A percentile compares a stretch with the other conserved stretches of the same genome.
phyloP scores from a whole-genome alignment of 164 flowering plant species.

The Akebia trifoliata region DNA sequence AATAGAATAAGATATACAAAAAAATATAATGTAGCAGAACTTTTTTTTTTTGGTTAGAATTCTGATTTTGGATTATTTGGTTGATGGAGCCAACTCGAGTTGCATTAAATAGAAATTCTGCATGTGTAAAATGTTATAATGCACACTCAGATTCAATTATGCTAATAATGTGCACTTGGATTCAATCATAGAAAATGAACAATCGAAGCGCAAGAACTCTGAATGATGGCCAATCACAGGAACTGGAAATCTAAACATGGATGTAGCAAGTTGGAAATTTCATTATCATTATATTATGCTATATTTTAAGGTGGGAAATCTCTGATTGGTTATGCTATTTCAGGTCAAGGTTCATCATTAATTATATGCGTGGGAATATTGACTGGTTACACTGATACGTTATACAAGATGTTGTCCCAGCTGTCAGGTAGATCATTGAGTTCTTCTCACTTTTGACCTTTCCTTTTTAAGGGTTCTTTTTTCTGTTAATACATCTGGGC shows the following conservation, averaged over 20 bases:
- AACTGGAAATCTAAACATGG: background rate
- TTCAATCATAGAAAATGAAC: background rate
- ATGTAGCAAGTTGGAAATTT: background rate
- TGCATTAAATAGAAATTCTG: no score
- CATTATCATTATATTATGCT: background rate
- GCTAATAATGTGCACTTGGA: background rate
- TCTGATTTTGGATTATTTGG: no score
- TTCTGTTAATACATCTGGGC: no score
- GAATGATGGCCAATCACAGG: background rate
- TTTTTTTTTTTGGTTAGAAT: no score
- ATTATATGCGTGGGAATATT: constrained; percentile 87
- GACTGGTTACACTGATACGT: constrained; percentile 87
- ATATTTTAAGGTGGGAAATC: background rate
- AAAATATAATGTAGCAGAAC: no score
- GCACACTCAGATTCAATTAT: background rate
- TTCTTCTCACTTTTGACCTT: no score
- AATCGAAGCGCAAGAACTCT: background rate
- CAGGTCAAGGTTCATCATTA: constrained; percentile 97
- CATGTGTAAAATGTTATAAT: background rate
- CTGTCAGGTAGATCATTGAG: constrained; percentile 69
- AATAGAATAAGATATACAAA: no score
- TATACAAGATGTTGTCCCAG: constrained; percentile 80
- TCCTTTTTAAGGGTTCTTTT: no score
- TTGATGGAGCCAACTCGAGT: no score
- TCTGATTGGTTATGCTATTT: constrained; percentile 22